These are phyloP conservation scores for Debaryomyces tyrocola DNA, from an alignment of 805 yeast species.

Conservation along the genomic window DNA sequence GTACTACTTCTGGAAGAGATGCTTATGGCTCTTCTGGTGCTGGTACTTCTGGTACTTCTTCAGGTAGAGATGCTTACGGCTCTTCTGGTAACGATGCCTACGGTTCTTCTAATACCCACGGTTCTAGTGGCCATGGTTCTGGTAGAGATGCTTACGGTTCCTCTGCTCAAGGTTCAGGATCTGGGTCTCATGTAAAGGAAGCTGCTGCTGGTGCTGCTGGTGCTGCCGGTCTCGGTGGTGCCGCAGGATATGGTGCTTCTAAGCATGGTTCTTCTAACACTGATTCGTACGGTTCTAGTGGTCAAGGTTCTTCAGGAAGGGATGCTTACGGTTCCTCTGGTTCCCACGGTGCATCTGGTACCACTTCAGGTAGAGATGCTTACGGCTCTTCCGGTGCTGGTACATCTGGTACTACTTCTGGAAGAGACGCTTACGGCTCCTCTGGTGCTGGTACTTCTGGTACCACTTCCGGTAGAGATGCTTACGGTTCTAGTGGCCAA, in stretches of 20 bases:
- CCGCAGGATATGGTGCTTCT: constrained; percentile 10
- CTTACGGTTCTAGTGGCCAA: constrained; percentile 11
- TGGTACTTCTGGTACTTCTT: constrained; percentile 2
- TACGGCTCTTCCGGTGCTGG: constrained; percentile 3
- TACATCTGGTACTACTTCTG: constrained; percentile 8
- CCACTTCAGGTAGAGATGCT: constrained; percentile 1
- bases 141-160: constrained; percentile 13
- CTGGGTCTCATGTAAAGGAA: constrained; percentile 10
- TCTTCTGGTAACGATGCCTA: neutral
- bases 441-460: constrained; percentile 7
- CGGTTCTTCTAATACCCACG: constrained; percentile 13
- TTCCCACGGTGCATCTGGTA: constrained; percentile 5
- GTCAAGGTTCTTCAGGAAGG: constrained; percentile 5
- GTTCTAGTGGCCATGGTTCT: constrained; percentile 12
- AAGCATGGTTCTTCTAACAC: constrained; percentile 2
- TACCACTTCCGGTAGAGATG: constrained; percentile 9
- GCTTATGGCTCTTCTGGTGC: constrained; percentile 8
- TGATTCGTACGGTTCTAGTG: constrained; percentile 4
- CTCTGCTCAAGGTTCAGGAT: constrained; percentile 13
- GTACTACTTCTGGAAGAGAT: constrained; percentile 9
- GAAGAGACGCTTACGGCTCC: constrained; percentile 9
- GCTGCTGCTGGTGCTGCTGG: constrained; percentile 15
- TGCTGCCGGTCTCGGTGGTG: constrained; percentile 11
- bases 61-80: constrained; percentile 10
- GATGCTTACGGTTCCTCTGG: constrained; percentile 11